Conservation (phyloP, 2,329 filamentous ascomycete species). For the Monosporascus cannonballus region DNA sequence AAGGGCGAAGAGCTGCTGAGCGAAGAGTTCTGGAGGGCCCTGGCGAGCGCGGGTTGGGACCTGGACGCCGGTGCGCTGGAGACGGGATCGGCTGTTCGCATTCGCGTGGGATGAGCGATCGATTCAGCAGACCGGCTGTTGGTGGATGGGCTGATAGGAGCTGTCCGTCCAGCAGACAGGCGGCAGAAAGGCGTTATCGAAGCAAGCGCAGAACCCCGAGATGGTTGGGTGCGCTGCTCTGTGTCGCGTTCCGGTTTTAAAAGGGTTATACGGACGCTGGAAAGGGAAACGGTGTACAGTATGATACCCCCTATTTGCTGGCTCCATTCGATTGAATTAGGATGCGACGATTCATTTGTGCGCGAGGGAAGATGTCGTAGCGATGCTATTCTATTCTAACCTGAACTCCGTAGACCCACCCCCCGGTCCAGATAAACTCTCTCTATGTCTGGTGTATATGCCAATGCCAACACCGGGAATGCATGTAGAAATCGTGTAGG, state of each 20-base stretch:
- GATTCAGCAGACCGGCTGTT: too few relatives aligned
- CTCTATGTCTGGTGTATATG: background rate
- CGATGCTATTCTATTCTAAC: background rate
- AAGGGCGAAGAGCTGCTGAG: conserved; percentile 3
- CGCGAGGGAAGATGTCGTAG: background rate
- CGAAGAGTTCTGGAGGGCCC: conserved; percentile 39
- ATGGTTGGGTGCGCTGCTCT: too few relatives aligned
- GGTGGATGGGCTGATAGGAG: conserved; percentile 21
- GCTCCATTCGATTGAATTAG: background rate
- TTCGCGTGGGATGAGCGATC: conserved; percentile 25
- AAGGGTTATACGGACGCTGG: background rate
- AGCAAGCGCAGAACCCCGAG: too few relatives aligned
- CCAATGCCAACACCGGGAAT: background rate
- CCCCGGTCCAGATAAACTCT: too few relatives aligned
- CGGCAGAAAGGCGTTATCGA: background rate
- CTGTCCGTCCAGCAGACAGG: background rate
- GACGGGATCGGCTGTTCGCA: conserved; percentile 47
- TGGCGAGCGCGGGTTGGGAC: conserved; percentile 57
- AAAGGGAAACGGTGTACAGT: background rate
- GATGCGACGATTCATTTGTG: background rate
- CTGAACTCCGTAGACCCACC: background rate
- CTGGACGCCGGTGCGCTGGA: conserved; percentile 58
- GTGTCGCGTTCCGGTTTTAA: too few relatives aligned
- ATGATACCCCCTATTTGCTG: conserved; percentile 8
- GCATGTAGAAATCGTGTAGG: background rate